These are phyloP conservation scores for Puccinia novopanici DNA, from an alignment of 1,284 basidiomycete genomes.

Conservation along the genomic window DNA sequence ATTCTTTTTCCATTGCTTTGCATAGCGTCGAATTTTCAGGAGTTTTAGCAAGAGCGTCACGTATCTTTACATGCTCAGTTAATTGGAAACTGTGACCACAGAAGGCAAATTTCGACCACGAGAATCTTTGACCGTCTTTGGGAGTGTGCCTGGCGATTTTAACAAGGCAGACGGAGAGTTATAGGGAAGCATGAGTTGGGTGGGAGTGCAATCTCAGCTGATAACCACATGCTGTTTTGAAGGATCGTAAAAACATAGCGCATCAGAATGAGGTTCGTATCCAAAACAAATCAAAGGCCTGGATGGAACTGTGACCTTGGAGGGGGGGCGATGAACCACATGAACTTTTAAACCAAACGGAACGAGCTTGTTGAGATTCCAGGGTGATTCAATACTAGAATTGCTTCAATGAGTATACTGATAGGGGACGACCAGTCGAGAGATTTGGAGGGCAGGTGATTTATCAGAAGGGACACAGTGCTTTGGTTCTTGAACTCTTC, in stretches of 20 bases:
- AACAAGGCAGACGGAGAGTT: neutral
- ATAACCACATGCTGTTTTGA: neutral
- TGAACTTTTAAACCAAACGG: slow-evolving; percentile 30
- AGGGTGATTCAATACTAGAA: slow-evolving; percentile 12
- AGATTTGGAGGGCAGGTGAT: slow-evolving; percentile 2
- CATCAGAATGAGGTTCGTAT: slow-evolving; percentile 9
- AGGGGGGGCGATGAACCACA: neutral
- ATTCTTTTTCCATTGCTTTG: slow-evolving; percentile 21
- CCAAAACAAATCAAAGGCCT: slow-evolving; percentile 1
- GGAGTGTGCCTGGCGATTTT: slow-evolving; percentile 6
- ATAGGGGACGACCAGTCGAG: slow-evolving; percentile 14
- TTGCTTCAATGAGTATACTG: neutral
- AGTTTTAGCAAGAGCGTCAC: neutral
- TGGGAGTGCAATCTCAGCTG: slow-evolving; percentile 10
- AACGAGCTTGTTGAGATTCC: neutral
- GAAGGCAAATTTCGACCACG: neutral
- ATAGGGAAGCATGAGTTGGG: neutral
- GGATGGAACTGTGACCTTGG: neutral
- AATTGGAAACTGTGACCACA: neutral
- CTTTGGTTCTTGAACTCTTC: too few relatives aligned
- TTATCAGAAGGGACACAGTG: too few relatives aligned
- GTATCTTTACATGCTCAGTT: neutral
- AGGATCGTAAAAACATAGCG: neutral
- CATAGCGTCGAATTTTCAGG: neutral
- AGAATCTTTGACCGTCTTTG: neutral